These are phyloP conservation scores for Lactarius pseudohatsudake DNA, from an alignment of 768 basidiomycete species.

Conservation along the genomic window DNA sequence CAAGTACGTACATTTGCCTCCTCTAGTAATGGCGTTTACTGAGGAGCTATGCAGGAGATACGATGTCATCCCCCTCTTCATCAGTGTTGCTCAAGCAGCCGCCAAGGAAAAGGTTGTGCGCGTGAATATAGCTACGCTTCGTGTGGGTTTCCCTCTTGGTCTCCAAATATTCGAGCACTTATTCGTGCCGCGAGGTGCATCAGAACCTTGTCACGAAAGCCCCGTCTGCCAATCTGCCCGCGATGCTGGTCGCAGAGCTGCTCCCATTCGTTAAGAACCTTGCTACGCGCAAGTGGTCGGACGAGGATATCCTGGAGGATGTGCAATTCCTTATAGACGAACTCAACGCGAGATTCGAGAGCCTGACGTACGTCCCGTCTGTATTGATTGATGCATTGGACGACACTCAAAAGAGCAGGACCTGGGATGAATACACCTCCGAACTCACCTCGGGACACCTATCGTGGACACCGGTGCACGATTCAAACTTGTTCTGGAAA, in stretches of 20 bases:
- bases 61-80: constrained; percentile 83
- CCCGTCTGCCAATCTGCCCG: constrained; percentile 82
- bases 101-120: constrained; percentile 98
- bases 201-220: constrained; percentile 92
- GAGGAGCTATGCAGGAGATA: constrained; percentile 61
- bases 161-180: not conserved
- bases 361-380: constrained; percentile 70
- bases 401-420: constrained; percentile 47
- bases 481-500: constrained; percentile 97
- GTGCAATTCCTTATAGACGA: constrained; percentile 85
- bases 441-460: constrained; percentile 88
- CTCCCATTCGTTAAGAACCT: constrained; percentile 87
- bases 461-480: constrained; percentile 95
- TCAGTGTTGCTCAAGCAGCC: constrained; percentile 80
- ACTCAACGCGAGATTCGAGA: constrained; percentile 80
- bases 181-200: constrained; percentile 10
- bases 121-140: constrained; percentile 88
- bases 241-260: constrained; percentile 87
- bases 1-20: constrained; percentile 50
- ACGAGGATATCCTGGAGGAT: constrained; percentile 94
- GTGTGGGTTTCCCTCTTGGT: constrained; percentile 45
- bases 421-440: constrained; percentile 93
- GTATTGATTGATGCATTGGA: not conserved
- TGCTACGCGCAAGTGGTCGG: constrained; percentile 82
- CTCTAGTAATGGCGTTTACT: not conserved